A percentile compares a stretch with the other conserved stretches of the same genome.
These are phyloP conservation scores for Glarea lozoyensis DNA, from an alignment of 495 filamentous ascomycete genomes.

Conservation along the genomic window DNA sequence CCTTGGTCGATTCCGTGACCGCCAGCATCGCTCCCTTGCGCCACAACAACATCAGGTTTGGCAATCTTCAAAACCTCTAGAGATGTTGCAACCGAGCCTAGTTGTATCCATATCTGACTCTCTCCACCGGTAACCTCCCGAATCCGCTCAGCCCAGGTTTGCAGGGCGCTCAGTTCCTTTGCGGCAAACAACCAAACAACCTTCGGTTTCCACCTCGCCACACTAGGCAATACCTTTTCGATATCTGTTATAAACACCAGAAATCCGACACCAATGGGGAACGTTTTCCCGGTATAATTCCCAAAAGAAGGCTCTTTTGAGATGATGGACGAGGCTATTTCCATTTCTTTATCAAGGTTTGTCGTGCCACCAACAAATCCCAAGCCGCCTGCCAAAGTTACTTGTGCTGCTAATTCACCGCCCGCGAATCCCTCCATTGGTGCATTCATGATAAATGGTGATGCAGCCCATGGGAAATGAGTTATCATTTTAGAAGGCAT, in stretches of 20 bases:
- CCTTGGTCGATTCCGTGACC: constrained; percentile 50
- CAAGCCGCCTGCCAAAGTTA: constrained; percentile 49
- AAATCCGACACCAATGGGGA: constrained; percentile 57
- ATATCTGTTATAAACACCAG: constrained; percentile 45
- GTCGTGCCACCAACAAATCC: constrained; percentile 38
- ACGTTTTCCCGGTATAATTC: constrained; percentile 7
- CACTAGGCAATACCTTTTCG: constrained; percentile 21
- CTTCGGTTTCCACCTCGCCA: constrained; percentile 44
- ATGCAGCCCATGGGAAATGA: constrained; percentile 53
- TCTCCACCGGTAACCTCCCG: constrained; percentile 30
- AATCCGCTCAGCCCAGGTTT: constrained; percentile 44
- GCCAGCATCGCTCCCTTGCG: constrained; percentile 64
- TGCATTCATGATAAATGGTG: constrained; percentile 54
- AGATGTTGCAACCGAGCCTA: constrained; percentile 49
- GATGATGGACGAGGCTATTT: background rate
- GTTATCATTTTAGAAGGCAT: no score
- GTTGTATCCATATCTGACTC: constrained; percentile 53
- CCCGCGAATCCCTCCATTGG: constrained; percentile 65
- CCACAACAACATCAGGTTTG: constrained; percentile 54
- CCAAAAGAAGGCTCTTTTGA: constrained; percentile 3
- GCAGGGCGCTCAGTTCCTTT: constrained; percentile 34
- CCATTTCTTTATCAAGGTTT: constrained; percentile 6
- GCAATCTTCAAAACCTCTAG: constrained; percentile 28
- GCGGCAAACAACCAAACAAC: constrained; percentile 66
- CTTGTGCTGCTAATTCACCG: constrained; percentile 43